Evolutionary conservation across 2,329 filamentous ascomycete species (phyloP), one percentile per base, ranked within the genome.

Genomic region (Penicillium corylophilum): DNA sequence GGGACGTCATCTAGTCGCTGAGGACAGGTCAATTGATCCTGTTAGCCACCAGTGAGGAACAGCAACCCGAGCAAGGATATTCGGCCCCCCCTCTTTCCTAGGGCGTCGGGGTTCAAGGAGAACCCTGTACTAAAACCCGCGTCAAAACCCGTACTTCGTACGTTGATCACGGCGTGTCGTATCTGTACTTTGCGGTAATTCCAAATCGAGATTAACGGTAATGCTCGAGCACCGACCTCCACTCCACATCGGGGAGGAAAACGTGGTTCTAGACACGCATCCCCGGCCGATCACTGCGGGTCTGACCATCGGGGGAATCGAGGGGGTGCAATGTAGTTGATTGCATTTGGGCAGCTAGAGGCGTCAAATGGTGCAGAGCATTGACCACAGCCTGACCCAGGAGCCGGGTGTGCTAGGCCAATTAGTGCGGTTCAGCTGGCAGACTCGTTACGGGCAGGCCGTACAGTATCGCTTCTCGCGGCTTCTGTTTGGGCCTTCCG

Each of bases 221-320:
- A 13, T 9, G 35, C 13, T 20, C 12, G 38, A 24, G 20, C 18
- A 20, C 7, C 12, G 38, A 18, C 33, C 15, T 40, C 38, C 8
- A 24, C 38, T 24, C 38, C 20, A 12, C 22, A 36, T 36, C 13
- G 20, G 16, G 9, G 3, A 16, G 20, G 22, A 24, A 24, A 40
- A 40, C 12, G 38, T 40, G 20, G 35, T 16, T 39, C 44, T 29
- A 46, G 35, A 46, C 24, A 23, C 26, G 31, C 35, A 35, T 42
- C 41, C n/a, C 20, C 20, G 46, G 50, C 16, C 44, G 50, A 53
- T 47, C 51, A 35, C 28, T 26, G 33, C 42, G 22, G 47, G 35
- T 51, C 38, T 29, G 12, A 44, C 33, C 13, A 24, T 28, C 26
- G 26, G 9, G 26, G 9, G 8, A 3, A 28, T 35, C 28, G 13